A percentile compares a stretch with the other conserved stretches of the same genome.
phyloP scores from a whole-genome alignment of 2,329 filamentous ascomycete genomes.

The Ceratocystis colombiana region DNA sequence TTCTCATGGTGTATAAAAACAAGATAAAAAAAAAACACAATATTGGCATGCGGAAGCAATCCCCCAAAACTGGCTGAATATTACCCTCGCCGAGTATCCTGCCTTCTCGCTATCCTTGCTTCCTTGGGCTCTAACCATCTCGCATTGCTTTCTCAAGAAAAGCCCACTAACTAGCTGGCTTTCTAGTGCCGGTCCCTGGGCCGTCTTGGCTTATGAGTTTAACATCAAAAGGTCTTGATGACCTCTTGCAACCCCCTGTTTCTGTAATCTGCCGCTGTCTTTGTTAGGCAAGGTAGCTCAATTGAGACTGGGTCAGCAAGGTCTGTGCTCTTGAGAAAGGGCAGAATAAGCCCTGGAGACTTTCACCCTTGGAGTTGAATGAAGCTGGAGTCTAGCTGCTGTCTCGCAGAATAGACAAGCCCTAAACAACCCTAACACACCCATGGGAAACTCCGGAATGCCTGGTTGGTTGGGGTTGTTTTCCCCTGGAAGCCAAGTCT shows the following conservation, averaged over 20 bases:
- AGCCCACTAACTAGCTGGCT: neutral
- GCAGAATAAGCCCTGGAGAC: neutral
- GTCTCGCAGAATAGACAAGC: too few relatives aligned
- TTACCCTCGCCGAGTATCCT: neutral
- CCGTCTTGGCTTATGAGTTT: conserved; percentile 14
- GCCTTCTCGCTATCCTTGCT: too few relatives aligned
- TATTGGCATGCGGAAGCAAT: too few relatives aligned
- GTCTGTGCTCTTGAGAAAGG: conserved; percentile 6
- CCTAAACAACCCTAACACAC: too few relatives aligned
- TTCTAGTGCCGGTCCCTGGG: conserved; percentile 11
- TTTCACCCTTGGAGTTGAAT: too few relatives aligned
- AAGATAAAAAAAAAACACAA: neutral
- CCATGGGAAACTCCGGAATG: too few relatives aligned
- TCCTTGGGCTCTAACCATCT: too few relatives aligned
- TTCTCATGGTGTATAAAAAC: neutral
- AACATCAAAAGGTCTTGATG: conserved; percentile 17
- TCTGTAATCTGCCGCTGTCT: conserved; percentile 11
- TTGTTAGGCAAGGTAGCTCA: conserved; percentile 6
- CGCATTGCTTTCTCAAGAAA: too few relatives aligned
- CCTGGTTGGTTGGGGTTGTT: too few relatives aligned
- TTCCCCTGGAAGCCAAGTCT: too few relatives aligned
- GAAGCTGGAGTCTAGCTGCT: too few relatives aligned
- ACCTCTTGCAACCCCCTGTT: neutral
- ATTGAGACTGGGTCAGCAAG: neutral
- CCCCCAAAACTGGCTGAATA: neutral